A percentile compares a stretch with the other conserved stretches of the same genome.
These are phyloP conservation scores for Rhizopus arrhizus DNA, from an alignment of 371 early-diverging fungal species.

Conservation along the genomic window DNA sequence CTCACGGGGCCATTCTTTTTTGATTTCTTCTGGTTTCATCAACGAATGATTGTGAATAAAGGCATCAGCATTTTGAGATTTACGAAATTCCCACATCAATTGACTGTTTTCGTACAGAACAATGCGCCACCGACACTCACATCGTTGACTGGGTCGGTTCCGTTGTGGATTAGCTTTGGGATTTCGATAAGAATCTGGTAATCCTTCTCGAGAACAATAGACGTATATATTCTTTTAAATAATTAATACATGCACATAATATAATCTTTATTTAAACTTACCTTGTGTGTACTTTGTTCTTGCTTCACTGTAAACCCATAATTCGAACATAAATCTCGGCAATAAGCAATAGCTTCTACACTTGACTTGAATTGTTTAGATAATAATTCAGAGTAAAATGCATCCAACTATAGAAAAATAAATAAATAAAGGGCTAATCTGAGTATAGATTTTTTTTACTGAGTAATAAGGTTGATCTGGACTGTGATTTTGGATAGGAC, in stretches of 20 bases:
- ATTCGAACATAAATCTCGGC: constrained; percentile 59
- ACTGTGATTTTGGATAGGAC: constrained; percentile 30
- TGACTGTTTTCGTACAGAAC: constrained; percentile 58
- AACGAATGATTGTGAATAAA: constrained; percentile 61
- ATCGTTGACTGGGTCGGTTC: constrained; percentile 61
- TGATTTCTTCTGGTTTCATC: constrained; percentile 64
- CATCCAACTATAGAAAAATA: constrained; percentile 33
- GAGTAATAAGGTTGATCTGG: constrained; percentile 31
- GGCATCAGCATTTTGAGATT: constrained; percentile 63
- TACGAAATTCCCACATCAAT: constrained; percentile 58
- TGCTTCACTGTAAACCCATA: constrained; percentile 71
- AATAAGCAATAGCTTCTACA: constrained; percentile 54
- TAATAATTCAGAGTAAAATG: constrained; percentile 37
- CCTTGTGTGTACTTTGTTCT: constrained; percentile 69
- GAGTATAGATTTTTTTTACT: constrained; percentile 15
- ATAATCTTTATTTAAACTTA: constrained; percentile 22
- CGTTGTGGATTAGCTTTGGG: constrained; percentile 61
- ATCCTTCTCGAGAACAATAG: constrained; percentile 67
- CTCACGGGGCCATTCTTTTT: constrained; percentile 61
- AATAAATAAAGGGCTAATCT: neutral
- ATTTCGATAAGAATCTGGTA: constrained; percentile 62
- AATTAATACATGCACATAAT: neutral
- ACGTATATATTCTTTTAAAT: constrained; percentile 59
- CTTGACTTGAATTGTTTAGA: constrained; percentile 39
- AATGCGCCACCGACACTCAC: constrained; percentile 69